Evolutionary conservation across 768 basidiomycete species (phyloP).

Genomic region (Hypholoma fasciculare): DNA sequence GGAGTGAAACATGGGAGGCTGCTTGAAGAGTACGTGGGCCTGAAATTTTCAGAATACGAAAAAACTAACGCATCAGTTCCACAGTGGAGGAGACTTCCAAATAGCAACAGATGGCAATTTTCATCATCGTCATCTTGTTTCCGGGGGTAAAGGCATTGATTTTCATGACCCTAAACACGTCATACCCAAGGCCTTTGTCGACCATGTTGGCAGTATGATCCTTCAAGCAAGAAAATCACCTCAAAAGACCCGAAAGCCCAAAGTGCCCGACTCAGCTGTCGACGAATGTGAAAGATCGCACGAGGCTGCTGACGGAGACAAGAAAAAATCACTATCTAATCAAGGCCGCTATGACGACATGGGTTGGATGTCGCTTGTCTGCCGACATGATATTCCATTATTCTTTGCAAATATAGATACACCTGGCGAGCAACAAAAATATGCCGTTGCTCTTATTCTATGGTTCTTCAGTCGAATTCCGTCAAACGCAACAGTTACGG

Average conservation of each 20-base stretch:
- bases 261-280: conserved; percentile 32
- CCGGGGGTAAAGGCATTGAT: conserved; percentile 28
- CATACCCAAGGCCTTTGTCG: conserved; percentile 32
- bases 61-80: not conserved
- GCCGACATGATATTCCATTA: conserved; percentile 35
- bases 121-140: conserved; percentile 31
- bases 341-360: conserved; percentile 28
- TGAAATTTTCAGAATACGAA: not conserved
- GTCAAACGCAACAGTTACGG: conserved; percentile 18
- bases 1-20: conserved; percentile 21
- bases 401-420: conserved; percentile 41
- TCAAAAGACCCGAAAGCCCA: not conserved
- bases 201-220: conserved; percentile 29
- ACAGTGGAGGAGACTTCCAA: conserved; percentile 36
- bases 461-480: conserved; percentile 28
- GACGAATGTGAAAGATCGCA: conserved; percentile 33
- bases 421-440: conserved; percentile 25
- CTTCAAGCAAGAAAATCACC: conserved; percentile 17
- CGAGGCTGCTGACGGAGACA: conserved; percentile 26
- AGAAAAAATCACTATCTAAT: conserved; percentile 14
- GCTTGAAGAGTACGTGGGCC: conserved; percentile 17
- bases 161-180: conserved; percentile 33
- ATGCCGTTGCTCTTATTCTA: conserved; percentile 32
- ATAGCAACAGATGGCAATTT: conserved; percentile 39
- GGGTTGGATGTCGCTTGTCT: conserved; percentile 38